These are phyloP conservation scores for Aspergillus sojae DNA, from an alignment of 2,329 filamentous ascomycete genomes.

Conservation along the genomic window DNA sequence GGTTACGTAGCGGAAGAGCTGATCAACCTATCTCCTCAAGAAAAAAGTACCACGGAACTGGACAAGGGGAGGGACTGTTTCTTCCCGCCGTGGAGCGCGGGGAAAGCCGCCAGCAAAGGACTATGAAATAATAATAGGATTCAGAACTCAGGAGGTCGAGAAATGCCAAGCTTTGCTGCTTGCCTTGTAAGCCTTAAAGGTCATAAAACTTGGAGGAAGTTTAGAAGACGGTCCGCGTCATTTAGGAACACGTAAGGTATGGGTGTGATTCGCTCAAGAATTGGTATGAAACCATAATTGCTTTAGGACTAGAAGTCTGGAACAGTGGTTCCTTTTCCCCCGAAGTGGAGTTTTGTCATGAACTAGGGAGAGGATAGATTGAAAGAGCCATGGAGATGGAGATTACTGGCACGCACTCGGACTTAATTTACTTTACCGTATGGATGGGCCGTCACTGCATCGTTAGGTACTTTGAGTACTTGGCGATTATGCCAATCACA, in stretches of 20 bases:
- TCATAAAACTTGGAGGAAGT: background rate
- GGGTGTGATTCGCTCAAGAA: background rate
- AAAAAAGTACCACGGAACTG: background rate
- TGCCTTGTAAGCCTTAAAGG: background rate
- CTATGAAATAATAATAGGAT: background rate
- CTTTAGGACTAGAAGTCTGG: background rate
- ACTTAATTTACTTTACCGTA: slow-evolving; percentile 4
- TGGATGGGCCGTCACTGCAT: background rate
- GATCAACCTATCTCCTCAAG: background rate
- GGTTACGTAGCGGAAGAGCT: background rate
- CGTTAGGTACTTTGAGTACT: background rate
- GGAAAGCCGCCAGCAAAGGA: slow-evolving; percentile 9
- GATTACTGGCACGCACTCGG: background rate
- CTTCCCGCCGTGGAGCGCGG: slow-evolving; percentile 16
- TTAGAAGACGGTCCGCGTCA: background rate
- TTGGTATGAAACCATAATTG: background rate
- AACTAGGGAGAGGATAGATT: background rate
- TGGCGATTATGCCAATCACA: background rate
- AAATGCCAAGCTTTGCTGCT: slow-evolving; percentile 1
- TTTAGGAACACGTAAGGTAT: slow-evolving; percentile 2
- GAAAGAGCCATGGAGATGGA: background rate
- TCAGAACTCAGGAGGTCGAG: background rate
- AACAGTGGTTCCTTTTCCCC: background rate
- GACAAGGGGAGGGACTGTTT: slow-evolving; percentile 45
- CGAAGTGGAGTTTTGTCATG: background rate